These are phyloP conservation scores for Tylopilus intermedius DNA, from an alignment of 768 basidiomycete genomes.

Conservation along the genomic window DNA sequence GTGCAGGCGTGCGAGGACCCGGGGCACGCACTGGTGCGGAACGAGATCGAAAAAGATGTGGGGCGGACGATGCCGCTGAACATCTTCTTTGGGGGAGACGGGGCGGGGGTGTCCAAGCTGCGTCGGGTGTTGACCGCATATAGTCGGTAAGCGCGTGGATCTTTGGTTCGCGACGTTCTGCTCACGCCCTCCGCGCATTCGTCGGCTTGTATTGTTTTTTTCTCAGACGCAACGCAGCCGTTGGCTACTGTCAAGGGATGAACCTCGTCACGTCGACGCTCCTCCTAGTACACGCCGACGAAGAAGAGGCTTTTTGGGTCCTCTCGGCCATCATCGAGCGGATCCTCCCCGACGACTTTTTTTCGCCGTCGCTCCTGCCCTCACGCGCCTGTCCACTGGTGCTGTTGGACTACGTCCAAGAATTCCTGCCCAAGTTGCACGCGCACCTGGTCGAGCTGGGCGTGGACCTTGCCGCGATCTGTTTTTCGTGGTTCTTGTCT, in stretches of 20 bases:
- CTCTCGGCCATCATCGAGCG: slow-evolving; percentile 84
- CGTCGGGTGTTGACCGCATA: slow-evolving; percentile 87
- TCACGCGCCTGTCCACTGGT: slow-evolving; percentile 93
- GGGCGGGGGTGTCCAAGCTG: slow-evolving; percentile 88
- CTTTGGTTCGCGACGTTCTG: background rate
- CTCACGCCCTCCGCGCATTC: background rate
- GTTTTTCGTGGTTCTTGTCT: slow-evolving; percentile 97
- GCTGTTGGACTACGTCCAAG: slow-evolving; percentile 80
- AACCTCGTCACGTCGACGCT: slow-evolving; percentile 94
- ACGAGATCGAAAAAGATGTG: slow-evolving; percentile 96
- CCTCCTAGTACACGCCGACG: slow-evolving; percentile 86
- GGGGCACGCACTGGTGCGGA: slow-evolving; percentile 44
- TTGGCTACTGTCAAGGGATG: slow-evolving; percentile 96
- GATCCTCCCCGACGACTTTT: slow-evolving; percentile 88
- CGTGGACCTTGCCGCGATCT: slow-evolving; percentile 89
- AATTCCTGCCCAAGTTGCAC: slow-evolving; percentile 68
- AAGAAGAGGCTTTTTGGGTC: slow-evolving; percentile 97
- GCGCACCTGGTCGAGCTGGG: slow-evolving; percentile 73
- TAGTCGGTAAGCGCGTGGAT: slow-evolving; percentile 61
- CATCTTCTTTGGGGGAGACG: slow-evolving; percentile 96
- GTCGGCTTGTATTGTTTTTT: no score
- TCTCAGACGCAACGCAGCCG: slow-evolving; percentile 79
- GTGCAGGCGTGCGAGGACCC: slow-evolving; percentile 41
- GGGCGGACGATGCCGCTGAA: slow-evolving; percentile 90
- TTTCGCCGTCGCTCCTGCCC: slow-evolving; percentile 85